A percentile compares a stretch with the other conserved stretches of the same genome.
These are phyloP conservation scores for Cladophialophora yegresii DNA, from an alignment of 2,329 filamentous ascomycete genomes.

Conservation along the genomic window DNA sequence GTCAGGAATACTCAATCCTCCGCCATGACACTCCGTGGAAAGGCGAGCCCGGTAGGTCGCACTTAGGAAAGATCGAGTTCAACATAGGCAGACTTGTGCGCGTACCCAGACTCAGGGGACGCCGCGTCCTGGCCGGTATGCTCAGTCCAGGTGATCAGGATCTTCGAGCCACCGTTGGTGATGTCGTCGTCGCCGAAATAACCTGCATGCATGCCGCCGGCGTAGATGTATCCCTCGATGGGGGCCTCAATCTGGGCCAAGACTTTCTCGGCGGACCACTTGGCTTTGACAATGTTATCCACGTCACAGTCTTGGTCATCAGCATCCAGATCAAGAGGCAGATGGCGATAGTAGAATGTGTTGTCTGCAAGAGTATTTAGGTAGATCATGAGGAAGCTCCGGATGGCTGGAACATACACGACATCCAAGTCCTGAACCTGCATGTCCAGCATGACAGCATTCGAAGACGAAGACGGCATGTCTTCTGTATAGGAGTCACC, in stretches of 20 bases:
- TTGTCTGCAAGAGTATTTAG: slow-evolving; percentile 40
- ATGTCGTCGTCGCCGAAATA: slow-evolving; percentile 41
- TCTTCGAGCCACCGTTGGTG: slow-evolving; percentile 39
- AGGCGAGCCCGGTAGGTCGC: not conserved
- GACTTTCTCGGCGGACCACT: slow-evolving; percentile 39
- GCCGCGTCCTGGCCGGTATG: slow-evolving; percentile 39
- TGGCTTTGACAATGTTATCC: slow-evolving; percentile 37
- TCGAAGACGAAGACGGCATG: slow-evolving; percentile 33
- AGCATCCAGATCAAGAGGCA: slow-evolving; percentile 36
- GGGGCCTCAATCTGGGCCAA: slow-evolving; percentile 36
- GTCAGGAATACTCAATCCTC: not conserved
- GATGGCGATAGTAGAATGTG: slow-evolving; percentile 41
- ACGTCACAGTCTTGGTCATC: slow-evolving; percentile 34
- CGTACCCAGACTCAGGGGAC: slow-evolving; percentile 37
- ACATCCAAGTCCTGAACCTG: slow-evolving; percentile 40
- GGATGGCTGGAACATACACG: slow-evolving; percentile 40
- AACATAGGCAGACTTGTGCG: slow-evolving; percentile 29
- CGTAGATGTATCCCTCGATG: slow-evolving; percentile 39
- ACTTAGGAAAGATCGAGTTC: slow-evolving; percentile 18
- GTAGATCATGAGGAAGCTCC: slow-evolving; percentile 41
- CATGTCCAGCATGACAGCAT: slow-evolving; percentile 37
- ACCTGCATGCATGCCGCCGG: slow-evolving; percentile 39
- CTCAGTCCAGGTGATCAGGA: slow-evolving; percentile 41
- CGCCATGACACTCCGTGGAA: not conserved
- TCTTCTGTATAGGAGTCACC: slow-evolving; percentile 35